A percentile compares a stretch with the other conserved stretches of the same genome.
Evolutionary conservation across 75 land plant genomes (phyloP).

Genomic region (Cupressus sempervirens): DNA sequence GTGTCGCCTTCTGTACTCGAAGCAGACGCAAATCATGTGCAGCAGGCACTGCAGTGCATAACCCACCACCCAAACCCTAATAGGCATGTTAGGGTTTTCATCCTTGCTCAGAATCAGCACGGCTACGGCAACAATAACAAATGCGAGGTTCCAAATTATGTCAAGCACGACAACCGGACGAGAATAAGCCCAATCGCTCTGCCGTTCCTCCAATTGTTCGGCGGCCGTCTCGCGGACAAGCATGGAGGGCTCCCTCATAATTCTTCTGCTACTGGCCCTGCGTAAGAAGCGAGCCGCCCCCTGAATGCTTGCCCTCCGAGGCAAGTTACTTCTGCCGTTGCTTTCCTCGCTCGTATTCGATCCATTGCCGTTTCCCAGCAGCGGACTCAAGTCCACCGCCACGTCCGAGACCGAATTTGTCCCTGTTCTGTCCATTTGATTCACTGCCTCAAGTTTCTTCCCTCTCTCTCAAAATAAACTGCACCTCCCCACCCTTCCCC

Average conservation of each 20-base stretch:
- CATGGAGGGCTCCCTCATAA: conserved; percentile 91
- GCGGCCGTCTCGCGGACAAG: conserved; percentile 84
- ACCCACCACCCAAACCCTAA: conserved; percentile 80
- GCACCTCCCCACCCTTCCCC: background rate
- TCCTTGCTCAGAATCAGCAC: conserved; percentile 51
- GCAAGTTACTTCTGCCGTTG: conserved; percentile 4
- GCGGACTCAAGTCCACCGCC: conserved; percentile 17
- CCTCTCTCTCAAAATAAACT: background rate
- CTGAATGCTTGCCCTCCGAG: conserved; percentile 40
- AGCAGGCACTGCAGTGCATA: conserved; percentile 76
- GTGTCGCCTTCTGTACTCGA: conserved; percentile 66
- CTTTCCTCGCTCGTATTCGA: conserved; percentile 6
- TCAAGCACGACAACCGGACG: conserved; percentile 86
- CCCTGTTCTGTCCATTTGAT: conserved; percentile 5
- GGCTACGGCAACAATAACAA: conserved; percentile 54
- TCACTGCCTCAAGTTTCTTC: background rate
- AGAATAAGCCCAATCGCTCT: conserved; percentile 95
- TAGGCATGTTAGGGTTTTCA: conserved; percentile 58
- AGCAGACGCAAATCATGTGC: conserved; percentile 82
- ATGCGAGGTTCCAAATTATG: conserved; percentile 80
- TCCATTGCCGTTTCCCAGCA: conserved; percentile 13
- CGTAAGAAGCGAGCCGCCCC: conserved; percentile 70
- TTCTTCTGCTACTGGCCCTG: conserved; percentile 63
- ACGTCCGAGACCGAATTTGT: conserved; percentile 14
- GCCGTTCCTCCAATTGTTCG: conserved; percentile 95